phyloP scores from a whole-genome alignment of 75 land plant species.

The Selaginella tamariscina region DNA sequence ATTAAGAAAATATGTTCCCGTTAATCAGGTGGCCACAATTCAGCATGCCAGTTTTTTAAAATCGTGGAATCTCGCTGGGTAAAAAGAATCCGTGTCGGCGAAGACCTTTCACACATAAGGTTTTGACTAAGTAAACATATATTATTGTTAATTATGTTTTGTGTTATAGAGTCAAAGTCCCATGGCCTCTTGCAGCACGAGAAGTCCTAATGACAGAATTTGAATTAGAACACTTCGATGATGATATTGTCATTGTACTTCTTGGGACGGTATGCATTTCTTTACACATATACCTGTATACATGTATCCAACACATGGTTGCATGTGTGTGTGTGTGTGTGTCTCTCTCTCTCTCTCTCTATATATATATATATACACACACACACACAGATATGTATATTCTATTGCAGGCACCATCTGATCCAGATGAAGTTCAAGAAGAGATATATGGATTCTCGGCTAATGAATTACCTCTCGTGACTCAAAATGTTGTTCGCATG shows the following conservation, averaged over 20 bases:
- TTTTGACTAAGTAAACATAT: slow-evolving; percentile 9
- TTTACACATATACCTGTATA: background rate
- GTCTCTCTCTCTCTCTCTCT: background rate
- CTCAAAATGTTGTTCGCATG: slow-evolving; percentile 2
- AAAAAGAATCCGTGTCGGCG: slow-evolving; percentile 51
- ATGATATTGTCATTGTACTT: slow-evolving; percentile 56
- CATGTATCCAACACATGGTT: background rate
- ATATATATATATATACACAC: no score
- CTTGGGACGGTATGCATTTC: slow-evolving; percentile 51
- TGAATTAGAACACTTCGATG: slow-evolving; percentile 69
- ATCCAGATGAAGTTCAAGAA: background rate
- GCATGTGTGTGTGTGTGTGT: background rate
- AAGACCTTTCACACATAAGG: slow-evolving; percentile 76
- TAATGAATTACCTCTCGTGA: background rate
- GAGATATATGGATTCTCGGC: background rate
- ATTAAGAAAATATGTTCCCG: no score
- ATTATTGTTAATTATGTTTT: background rate
- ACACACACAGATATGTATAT: background rate
- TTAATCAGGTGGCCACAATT: slow-evolving; percentile 79
- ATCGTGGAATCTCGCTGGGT: slow-evolving; percentile 39
- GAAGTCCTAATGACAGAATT: slow-evolving; percentile 67
- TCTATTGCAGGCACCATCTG: slow-evolving; percentile 1
- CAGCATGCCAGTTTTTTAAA: slow-evolving; percentile 69
- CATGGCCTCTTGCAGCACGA: slow-evolving; percentile 79
- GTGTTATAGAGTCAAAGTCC: slow-evolving; percentile 81